Evolutionary conservation across 176 grass and related monocot genomes (phyloP), one percentile per base, ranked within the genome.

Genomic region (Miscanthus lutarioriparius): DNA sequence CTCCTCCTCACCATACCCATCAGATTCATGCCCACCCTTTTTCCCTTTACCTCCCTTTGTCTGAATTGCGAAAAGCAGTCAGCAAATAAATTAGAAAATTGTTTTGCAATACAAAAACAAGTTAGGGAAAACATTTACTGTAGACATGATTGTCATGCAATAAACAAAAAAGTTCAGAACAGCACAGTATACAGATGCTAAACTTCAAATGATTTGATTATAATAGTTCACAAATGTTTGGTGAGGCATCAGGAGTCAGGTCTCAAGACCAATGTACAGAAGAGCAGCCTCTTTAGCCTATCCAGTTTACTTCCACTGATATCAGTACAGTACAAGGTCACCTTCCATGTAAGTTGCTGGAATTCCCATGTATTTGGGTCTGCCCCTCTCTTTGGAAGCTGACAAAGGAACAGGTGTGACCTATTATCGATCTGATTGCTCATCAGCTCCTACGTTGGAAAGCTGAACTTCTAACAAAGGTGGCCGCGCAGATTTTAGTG

Each of bases 41-140:
- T 87, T 90, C 48, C 85, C 89, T 89, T 89, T 91, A 26, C 76
- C 75, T 89, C 93, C 96, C 79, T 92, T 93, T 40, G 91, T 92
- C 96, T 99, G 79, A 15, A 87, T 28, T 79, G 8, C 32, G 39
- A 64, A 66, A 4, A 10, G 26, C 23, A 81, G n/a, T 7, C 27
- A 39, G 30, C 7, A 40, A 47, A 70, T 39, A 83, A 74, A 70
- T 76, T 75, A 75, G 17, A 44, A 82, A 33, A 40, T 56, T 76
- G 64, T 44, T 79, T 84, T 33, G 3, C 20, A 77, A 67, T 32
- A 39, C 12, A 32, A 65, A 78, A 80, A 19, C 22, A 74, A 51
- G 48, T 20, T 51, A 51, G 5, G 63, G 40, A 17, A 35, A 19
- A 4, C 4, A 56, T 58, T 22, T 64, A 6, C 2, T 8, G 9